phyloP scores from a whole-genome alignment of 208 protist species.

The Leishmania arabica region DNA sequence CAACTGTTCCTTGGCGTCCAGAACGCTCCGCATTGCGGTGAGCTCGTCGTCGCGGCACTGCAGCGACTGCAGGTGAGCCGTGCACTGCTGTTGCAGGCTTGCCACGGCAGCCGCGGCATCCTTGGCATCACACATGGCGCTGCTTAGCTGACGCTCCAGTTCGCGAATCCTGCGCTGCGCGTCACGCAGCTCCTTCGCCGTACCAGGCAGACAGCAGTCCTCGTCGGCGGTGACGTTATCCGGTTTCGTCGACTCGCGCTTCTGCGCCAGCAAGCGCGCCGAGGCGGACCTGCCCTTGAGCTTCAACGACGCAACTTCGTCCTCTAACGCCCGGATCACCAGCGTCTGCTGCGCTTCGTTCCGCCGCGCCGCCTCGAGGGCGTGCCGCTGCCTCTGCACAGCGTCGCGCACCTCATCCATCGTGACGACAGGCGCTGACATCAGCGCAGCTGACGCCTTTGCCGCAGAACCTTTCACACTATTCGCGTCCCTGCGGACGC shows the following conservation, averaged over 20 bases:
- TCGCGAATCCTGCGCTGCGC: constrained; percentile 29
- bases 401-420: constrained; percentile 49
- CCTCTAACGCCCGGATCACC: constrained; percentile 34
- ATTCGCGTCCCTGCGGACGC: constrained; percentile 25
- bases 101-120: constrained; percentile 23
- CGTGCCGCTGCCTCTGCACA: constrained; percentile 33
- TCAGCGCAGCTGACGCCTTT: constrained; percentile 4
- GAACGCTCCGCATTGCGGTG: constrained; percentile 21
- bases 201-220: constrained; percentile 34
- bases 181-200: constrained; percentile 35
- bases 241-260: constrained; percentile 1
- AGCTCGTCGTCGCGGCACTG: constrained; percentile 29
- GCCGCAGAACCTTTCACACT: not conserved
- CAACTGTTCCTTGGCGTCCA: constrained; percentile 25
- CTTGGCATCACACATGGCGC: constrained; percentile 12
- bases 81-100: constrained; percentile 24
- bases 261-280: constrained; percentile 8
- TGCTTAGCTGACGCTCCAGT: constrained; percentile 24
- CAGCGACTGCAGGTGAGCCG: constrained; percentile 4
- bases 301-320: constrained; percentile 32
- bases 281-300: constrained; percentile 1
- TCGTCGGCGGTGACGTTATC: not conserved
- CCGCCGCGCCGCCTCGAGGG: constrained; percentile 15
- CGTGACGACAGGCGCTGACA: not conserved
- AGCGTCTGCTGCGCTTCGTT: constrained; percentile 23